Conservation (phyloP, 805 yeast genomes). For the Schwanniomyces vanrijiae region DNA sequence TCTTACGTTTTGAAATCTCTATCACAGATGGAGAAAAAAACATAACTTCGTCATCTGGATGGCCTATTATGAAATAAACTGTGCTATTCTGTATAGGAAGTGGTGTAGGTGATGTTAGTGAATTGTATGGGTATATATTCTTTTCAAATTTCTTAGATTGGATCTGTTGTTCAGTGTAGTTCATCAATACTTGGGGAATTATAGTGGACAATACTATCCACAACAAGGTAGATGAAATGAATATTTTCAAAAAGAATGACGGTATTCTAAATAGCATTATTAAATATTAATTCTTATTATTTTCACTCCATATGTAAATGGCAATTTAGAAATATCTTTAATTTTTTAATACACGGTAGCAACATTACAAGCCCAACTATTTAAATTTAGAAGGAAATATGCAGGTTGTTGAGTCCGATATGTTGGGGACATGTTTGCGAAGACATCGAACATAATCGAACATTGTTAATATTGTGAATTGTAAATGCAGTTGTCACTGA, state of each 20-base stretch:
- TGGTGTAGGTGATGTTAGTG: conserved; percentile 35
- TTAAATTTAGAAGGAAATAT: background rate
- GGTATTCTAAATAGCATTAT: conserved; percentile 8
- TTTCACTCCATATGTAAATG: background rate
- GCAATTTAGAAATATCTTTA: background rate
- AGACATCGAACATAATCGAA: background rate
- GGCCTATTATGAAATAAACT: conserved; percentile 71
- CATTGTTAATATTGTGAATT: background rate
- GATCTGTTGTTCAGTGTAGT: conserved; percentile 28
- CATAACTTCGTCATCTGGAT: conserved; percentile 99
- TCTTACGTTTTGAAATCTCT: conserved; percentile 46
- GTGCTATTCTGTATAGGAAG: conserved; percentile 33
- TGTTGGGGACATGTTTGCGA: background rate
- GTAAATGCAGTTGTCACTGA: background rate
- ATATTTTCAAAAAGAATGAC: conserved; percentile 9
- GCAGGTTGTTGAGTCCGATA: conserved; percentile 1
- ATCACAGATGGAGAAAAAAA: conserved; percentile 82
- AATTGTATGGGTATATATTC: conserved; percentile 31
- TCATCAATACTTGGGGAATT: conserved; percentile 35
- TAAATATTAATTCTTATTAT: background rate
- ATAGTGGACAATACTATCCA: conserved; percentile 42
- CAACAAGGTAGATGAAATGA: conserved; percentile 25
- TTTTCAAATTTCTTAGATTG: conserved; percentile 22
- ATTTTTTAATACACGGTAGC: background rate
- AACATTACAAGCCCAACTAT: background rate